Conservation (phyloP, 2,329 filamentous ascomycete genomes). For the Diaporthe citri region DNA sequence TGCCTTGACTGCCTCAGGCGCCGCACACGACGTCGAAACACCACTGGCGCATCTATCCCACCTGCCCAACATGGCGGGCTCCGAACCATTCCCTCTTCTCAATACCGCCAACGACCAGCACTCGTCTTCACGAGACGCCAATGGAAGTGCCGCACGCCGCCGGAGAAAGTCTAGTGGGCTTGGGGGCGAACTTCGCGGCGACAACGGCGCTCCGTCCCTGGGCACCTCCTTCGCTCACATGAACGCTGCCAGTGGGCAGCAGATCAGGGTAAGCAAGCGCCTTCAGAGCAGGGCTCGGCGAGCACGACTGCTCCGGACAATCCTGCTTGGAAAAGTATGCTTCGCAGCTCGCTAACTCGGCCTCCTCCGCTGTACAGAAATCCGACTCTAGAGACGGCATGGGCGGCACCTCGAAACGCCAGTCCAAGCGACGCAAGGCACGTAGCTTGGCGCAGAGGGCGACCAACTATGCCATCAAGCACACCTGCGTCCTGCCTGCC, state of each 20-base stretch:
- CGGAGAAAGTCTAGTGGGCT: constrained; percentile 69
- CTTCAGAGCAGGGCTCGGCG: neutral
- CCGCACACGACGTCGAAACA: neutral
- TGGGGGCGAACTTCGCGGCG: constrained; percentile 66
- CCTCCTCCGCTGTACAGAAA: constrained; percentile 31
- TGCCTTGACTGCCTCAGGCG: neutral
- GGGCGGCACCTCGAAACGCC: constrained; percentile 54
- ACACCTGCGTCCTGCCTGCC: constrained; percentile 76
- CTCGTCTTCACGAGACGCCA: constrained; percentile 52
- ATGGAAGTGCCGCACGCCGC: constrained; percentile 54
- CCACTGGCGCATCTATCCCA: constrained; percentile 15
- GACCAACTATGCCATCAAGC: constrained; percentile 65
- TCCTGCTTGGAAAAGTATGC: neutral
- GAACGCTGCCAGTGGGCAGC: constrained; percentile 43
- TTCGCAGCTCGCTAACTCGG: constrained; percentile 39
- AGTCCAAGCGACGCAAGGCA: constrained; percentile 68
- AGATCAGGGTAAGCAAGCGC: constrained; percentile 30
- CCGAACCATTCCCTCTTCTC: constrained; percentile 69
- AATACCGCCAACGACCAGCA: constrained; percentile 64
- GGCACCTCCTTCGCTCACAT: constrained; percentile 65
- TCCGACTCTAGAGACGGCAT: constrained; percentile 44
- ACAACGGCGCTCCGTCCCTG: constrained; percentile 67
- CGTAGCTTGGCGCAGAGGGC: constrained; percentile 66
- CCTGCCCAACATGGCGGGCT: constrained; percentile 55
- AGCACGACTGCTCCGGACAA: neutral